Evolutionary conservation across 352 stramenopile genomes (phyloP).

Genomic region (Halophytophthora batemanensis): DNA sequence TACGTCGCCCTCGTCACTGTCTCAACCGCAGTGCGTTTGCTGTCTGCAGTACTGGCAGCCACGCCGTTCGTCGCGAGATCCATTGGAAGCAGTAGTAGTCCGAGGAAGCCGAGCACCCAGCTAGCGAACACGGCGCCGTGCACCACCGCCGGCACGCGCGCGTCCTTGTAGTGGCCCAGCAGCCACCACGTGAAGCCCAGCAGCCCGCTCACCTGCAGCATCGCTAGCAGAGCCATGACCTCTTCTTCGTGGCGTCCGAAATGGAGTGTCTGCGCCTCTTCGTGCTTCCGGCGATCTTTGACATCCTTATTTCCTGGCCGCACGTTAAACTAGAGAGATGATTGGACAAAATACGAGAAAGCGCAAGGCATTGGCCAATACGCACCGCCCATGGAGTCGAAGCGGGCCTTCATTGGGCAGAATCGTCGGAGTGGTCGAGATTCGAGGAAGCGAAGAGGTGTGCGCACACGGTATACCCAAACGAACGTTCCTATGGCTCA

Average conservation of each 20-base stretch:
- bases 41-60: conserved; percentile 1
- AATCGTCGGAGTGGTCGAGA: too few species aligned
- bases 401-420: too few species aligned
- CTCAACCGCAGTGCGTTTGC: not conserved
- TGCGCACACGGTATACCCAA: too few species aligned
- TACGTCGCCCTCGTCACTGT: conserved; percentile 15
- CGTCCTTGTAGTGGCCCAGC: conserved; percentile 54
- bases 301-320: too few species aligned
- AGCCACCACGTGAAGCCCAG: conserved; percentile 63
- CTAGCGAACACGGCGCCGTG: conserved; percentile 48
- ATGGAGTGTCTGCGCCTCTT: not conserved
- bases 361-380: too few species aligned
- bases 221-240: conserved; percentile 38
- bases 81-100: conserved; percentile 56
- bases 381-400: too few species aligned
- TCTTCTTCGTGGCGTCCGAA: not conserved
- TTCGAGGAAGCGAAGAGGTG: too few species aligned
- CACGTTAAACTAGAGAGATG: too few species aligned
- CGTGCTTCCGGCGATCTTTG: too few species aligned
- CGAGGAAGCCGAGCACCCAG: conserved; percentile 63
- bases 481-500: too few species aligned
- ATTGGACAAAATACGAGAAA: too few species aligned
- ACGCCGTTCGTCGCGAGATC: conserved; percentile 49
- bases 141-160: conserved; percentile 30
- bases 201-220: conserved; percentile 41